These are phyloP conservation scores for Globisporangium recalcitrans DNA, from an alignment of 352 stramenopile genomes.

Conservation along the genomic window DNA sequence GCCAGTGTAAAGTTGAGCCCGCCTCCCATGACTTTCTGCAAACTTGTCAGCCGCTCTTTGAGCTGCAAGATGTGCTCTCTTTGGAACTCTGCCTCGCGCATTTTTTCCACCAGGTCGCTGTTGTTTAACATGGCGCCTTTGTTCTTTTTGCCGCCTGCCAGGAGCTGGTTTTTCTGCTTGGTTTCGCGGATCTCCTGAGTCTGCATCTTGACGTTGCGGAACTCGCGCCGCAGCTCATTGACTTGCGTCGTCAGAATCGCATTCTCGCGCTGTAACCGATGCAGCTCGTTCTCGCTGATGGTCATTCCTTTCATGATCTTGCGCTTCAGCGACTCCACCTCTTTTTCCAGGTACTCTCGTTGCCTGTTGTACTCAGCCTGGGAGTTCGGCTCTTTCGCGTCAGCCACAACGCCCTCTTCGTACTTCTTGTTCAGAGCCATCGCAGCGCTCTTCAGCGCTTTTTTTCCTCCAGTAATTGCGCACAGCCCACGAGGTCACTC, in stretches of 20 bases:
- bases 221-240: constrained; percentile 79
- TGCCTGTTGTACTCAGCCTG: constrained; percentile 90
- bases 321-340: constrained; percentile 85
- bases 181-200: constrained; percentile 51
- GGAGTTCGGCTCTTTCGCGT: constrained; percentile 86
- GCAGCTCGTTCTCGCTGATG: constrained; percentile 77
- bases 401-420: constrained; percentile 58
- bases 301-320: constrained; percentile 87
- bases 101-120: constrained; percentile 39
- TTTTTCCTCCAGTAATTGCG: constrained; percentile 75
- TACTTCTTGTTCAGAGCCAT: constrained; percentile 87
- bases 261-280: constrained; percentile 79
- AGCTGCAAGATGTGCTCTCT: constrained; percentile 70
- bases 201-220: constrained; percentile 73
- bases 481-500: constrained; percentile 65
- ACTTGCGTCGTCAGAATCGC: constrained; percentile 76
- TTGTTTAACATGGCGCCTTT: constrained; percentile 15
- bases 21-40: constrained; percentile 63
- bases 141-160: constrained; percentile 17
- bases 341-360: constrained; percentile 89
- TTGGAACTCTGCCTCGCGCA: constrained; percentile 62
- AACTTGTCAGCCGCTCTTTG: constrained; percentile 46
- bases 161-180: constrained; percentile 28
- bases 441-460: constrained; percentile 67
- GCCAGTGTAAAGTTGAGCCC: constrained; percentile 49